Base-by-base conservation (phyloP, 495 filamentous ascomycete genomes). In the Hypoxylon trugodes region DNA sequence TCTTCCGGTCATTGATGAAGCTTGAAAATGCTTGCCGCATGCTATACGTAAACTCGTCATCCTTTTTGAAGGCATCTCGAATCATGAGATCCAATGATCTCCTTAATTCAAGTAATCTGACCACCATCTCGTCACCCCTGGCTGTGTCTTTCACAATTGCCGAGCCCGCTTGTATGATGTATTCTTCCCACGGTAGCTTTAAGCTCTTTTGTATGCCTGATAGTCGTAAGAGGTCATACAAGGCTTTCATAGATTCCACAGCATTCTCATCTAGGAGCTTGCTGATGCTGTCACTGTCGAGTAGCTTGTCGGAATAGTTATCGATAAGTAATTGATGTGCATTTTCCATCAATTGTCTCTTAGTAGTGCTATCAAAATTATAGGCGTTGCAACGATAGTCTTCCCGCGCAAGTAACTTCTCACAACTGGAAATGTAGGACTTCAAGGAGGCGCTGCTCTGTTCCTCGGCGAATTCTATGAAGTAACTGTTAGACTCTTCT, bases 1-100 rank as follows among this genome's bases (percentile, higher is more conserved):
- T 88, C 74, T 87, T 89, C 6, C 83, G 84, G 72, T 90, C 85
- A 72, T 99, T 99, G 80, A 99, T 96, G 69, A 98, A 97, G 1
- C 77, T 77, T 32, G 89, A 87, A 68, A 98, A 98, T 1, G 90
- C 84, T 70, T 97, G 91, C 9, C 95, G 83, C 26, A 98, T 77
- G 25, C 80, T 86, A 68, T 92, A 89, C 1, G 86, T 84, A 7
- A 97, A 86, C 1, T 83, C 81, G 41, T 91, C 86, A 60, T 97
- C 82, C 46, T 82, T 85, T 45, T 84, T 80, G 68, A 98, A 97
- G 0, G 92, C 83, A 40, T 86, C 80, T 42, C 82, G 78, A 73
- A 88, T 89, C 22, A 90, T 87, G 30, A 86, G 74, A 66, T 97
- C 92, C 3, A 96, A 82, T 24, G 89, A 83, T 56, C 84, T 83